Percentiles rank a stretch among this genome's conserved stretches.
Evolutionary conservation across 176 grass and related monocot genomes (phyloP).

Genomic region (Oryza rufipogon): DNA sequence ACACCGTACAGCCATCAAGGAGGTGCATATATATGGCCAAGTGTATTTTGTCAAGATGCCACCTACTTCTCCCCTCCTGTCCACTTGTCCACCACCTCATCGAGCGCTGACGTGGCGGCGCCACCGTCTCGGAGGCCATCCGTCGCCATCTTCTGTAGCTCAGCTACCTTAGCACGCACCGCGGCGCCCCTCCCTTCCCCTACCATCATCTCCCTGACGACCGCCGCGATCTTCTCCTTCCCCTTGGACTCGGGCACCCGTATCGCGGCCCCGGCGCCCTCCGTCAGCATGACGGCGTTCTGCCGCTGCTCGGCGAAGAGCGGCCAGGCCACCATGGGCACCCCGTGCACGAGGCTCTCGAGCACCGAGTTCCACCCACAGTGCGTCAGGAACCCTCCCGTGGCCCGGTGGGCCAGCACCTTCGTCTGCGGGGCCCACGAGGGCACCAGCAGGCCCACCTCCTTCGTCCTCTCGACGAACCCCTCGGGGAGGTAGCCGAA

Average conservation of each 20-base stretch:
- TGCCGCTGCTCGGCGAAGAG: constrained; percentile 60
- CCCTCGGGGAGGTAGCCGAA: constrained; percentile 39
- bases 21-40: background rate
- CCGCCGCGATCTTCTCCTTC: constrained; percentile 37
- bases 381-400: constrained; percentile 62
- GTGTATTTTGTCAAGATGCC: background rate
- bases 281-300: constrained; percentile 53
- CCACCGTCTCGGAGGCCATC: constrained; percentile 37
- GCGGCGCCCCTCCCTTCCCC: constrained; percentile 33
- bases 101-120: constrained; percentile 6
- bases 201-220: constrained; percentile 51
- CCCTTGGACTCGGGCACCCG: background rate
- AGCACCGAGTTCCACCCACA: constrained; percentile 75
- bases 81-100: constrained; percentile 33
- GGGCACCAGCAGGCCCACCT: constrained; percentile 37
- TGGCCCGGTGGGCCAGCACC: constrained; percentile 52
- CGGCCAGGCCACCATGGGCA: constrained; percentile 74
- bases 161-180: constrained; percentile 48
- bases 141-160: constrained; percentile 37
- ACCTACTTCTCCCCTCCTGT: background rate
- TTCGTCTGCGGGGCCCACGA: constrained; percentile 50
- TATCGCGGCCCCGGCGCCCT: constrained; percentile 29
- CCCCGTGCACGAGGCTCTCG: constrained; percentile 50
- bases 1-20: background rate
- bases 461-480: constrained; percentile 32